Evolutionary conservation across 768 basidiomycete species (phyloP).

Genomic region (Lactarius hengduanensis): DNA sequence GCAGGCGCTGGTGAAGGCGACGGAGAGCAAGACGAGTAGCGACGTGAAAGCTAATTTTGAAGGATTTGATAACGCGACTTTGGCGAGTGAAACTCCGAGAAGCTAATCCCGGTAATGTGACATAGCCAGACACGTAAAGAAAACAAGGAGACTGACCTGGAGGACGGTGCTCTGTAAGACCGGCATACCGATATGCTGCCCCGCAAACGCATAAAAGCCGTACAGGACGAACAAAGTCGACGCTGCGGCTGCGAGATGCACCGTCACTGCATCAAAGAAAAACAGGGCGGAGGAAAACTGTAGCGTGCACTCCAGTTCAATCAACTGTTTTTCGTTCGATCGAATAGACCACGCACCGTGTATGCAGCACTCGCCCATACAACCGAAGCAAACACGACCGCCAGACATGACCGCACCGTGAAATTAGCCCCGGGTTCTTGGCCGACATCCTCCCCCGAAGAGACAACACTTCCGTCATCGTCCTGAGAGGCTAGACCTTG

Average conservation of each 20-base stretch:
- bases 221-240: conserved; percentile 18
- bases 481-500: not conserved
- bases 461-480: not conserved
- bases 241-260: conserved; percentile 15
- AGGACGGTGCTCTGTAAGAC: conserved; percentile 38
- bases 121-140: not conserved
- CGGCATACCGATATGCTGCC: conserved; percentile 29
- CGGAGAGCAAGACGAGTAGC: conserved; percentile 15
- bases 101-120: conserved; percentile 31
- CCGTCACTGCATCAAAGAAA: conserved; percentile 18
- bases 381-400: conserved; percentile 1
- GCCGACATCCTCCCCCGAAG: not conserved
- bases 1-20: conserved; percentile 16
- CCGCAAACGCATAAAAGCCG: conserved; percentile 24
- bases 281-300: conserved; percentile 17
- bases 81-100: conserved; percentile 37
- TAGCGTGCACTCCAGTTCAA: not conserved
- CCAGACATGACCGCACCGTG: conserved; percentile 5
- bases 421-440: not conserved
- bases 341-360: conserved; percentile 7
- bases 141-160: conserved; percentile 34
- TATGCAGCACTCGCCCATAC: conserved; percentile 21
- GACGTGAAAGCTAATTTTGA: conserved; percentile 1
- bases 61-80: conserved; percentile 27
- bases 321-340: not conserved